These are phyloP conservation scores for Globisporangium paddicum DNA, from an alignment of 352 stramenopile genomes.

Conservation along the genomic window DNA sequence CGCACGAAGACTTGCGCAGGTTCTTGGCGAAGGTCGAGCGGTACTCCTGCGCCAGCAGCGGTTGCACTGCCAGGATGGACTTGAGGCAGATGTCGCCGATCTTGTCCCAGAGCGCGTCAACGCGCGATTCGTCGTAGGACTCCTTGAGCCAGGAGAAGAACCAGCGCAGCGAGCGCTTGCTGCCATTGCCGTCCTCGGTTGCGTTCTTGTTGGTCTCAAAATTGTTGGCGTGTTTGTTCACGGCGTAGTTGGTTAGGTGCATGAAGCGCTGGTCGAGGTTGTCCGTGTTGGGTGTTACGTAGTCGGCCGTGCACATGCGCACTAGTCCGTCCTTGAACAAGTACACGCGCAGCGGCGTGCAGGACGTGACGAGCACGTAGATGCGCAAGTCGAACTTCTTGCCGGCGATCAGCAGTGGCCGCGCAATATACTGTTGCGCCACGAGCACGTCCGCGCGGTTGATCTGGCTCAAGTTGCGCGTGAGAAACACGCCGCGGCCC, in stretches of 20 bases:
- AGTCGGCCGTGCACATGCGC: constrained; percentile 87
- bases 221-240: constrained; percentile 90
- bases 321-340: constrained; percentile 90
- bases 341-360: constrained; percentile 85
- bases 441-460: constrained; percentile 83
- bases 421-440: constrained; percentile 82
- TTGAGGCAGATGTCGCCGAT: constrained; percentile 95
- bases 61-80: constrained; percentile 91
- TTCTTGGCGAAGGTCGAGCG: constrained; percentile 83
- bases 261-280: constrained; percentile 90
- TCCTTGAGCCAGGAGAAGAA: constrained; percentile 89
- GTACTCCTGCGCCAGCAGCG: constrained; percentile 92
- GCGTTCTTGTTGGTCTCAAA: constrained; percentile 80
- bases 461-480: constrained; percentile 87
- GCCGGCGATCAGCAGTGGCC: constrained; percentile 70
- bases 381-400: constrained; percentile 94
- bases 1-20: constrained; percentile 42
- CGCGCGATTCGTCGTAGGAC: constrained; percentile 46
- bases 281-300: constrained; percentile 73
- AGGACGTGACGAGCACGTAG: constrained; percentile 89
- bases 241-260: constrained; percentile 91
- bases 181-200: constrained; percentile 56
- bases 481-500: constrained; percentile 94
- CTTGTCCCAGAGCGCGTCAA: constrained; percentile 84
- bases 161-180: constrained; percentile 89